Percentiles rank a stretch among this genome's conserved stretches.
Conservation (phyloP, 2,329 filamentous ascomycete species). For the Paracamarosporium sp. region DNA sequence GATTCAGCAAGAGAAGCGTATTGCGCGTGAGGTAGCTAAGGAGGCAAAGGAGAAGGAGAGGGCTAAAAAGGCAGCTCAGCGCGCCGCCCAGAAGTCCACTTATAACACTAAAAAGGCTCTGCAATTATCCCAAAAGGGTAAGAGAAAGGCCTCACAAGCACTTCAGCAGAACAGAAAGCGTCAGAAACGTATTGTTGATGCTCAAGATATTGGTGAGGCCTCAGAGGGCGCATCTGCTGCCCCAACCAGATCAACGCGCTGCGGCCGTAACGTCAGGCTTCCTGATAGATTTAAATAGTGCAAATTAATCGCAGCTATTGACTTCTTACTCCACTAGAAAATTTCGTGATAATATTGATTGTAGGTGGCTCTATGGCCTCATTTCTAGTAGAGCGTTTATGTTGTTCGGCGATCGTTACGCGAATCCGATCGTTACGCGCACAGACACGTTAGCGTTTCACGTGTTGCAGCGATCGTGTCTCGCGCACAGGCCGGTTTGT, state of each 20-base stretch:
- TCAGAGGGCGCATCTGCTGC: neutral
- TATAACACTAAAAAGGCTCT: neutral
- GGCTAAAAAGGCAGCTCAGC: neutral
- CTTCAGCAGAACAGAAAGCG: neutral
- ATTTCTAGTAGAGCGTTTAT: conserved; percentile 10
- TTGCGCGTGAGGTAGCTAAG: conserved; percentile 3
- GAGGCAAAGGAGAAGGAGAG: neutral
- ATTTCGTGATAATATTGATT: conserved; percentile 9
- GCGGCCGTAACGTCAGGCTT: conserved; percentile 3
- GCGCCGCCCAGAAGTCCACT: neutral
- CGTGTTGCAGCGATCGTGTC: conserved; percentile 1
- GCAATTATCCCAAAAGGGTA: neutral
- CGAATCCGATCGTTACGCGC: neutral
- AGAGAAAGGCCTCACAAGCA: neutral
- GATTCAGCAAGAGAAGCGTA: conserved; percentile 2
- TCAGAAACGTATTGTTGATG: neutral
- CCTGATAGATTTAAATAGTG: conserved; percentile 7
- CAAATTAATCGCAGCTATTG: conserved; percentile 7
- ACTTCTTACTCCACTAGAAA: conserved; percentile 5
- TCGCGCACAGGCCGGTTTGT: conserved; percentile 1
- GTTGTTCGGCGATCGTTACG: neutral
- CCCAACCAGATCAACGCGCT: neutral
- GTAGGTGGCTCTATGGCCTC: conserved; percentile 4
- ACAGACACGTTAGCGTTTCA: conserved; percentile 2
- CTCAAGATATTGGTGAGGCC: neutral